Base-by-base conservation (phyloP, 345 rosid genomes). In the Rhodamnia rubescens region DNA sequence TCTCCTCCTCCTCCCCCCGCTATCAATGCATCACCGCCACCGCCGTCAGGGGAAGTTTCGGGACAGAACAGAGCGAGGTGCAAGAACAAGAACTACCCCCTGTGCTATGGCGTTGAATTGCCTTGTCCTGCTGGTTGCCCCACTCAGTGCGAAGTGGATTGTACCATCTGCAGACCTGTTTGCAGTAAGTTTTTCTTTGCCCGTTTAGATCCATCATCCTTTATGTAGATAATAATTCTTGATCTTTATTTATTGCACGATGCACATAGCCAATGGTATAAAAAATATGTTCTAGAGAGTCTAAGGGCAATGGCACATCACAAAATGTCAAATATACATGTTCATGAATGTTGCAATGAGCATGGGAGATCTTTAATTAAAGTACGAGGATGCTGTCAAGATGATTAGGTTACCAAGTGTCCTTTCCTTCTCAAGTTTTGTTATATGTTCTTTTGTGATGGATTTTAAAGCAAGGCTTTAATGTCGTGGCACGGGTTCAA, bases 141-240 rank as follows among this genome's bases (percentile, higher is more conserved):
- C 12, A 84, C 83, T 57, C 89, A 87, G 84, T 94, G 93, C 84
- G 87, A 88, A 83, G 92, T 92, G 24, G 95, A 92, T 44, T 94
- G 98, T 22, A 85, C 85, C 74, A 89, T 91, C 85, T 92, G 93
- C 93, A 92, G 86, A 47, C 90, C 93, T 57, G 85, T 92, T 47
- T 94, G 96, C 85, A 85, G 92, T 93, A 91, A 82, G 92, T 81
- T 50, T 51, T 74, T 50, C 74, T 36, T 55, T 32, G 78, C 78
- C 78, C 47, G 47, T 32, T 69, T 21, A 4, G 47, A 69, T 32
- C 47, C 44, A 69, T 32, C 78, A 69, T 69, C 47, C 44, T 69
- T 69, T 18, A 32, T 54, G 8, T 54, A 54, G 56, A 54, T 54
- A 54, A 18, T 6, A 20, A 18, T 20, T 54, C 22, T 54, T 54